Base-by-base conservation (phyloP, 345 rosid genomes). In the Nasturtium officinale region DNA sequence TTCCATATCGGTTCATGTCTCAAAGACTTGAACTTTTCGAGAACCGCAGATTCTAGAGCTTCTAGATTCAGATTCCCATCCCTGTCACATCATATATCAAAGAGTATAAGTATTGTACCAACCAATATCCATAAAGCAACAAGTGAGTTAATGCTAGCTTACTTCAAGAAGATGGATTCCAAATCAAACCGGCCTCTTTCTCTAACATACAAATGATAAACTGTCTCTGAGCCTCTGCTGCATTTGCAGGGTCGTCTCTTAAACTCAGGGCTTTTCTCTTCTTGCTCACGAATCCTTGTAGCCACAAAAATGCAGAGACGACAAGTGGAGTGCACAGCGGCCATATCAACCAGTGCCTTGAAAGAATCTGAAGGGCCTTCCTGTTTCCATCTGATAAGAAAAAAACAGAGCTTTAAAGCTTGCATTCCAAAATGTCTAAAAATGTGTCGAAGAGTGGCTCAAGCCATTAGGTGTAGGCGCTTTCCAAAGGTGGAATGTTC, bases 291-390 rank as follows among this genome's bases (percentile, higher is more conserved):
- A 71, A 87, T 84, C 56, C 29, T 65, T 9, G 98, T 91, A 52
- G 96, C 98, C 64, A 94, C 75, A 72, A 89, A 88, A 78, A 91
- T 86, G 82, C 96, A 94, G 68, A 91, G 91, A 9, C 96, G 96
- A 66, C 98, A 94, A 21, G 98, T 87, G 32, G 96, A 94, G 56
- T 91, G 97, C 51, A 91, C 97, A 3, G 90, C 93, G 30, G 97
- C 89, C 98, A 91, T 94, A 80, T 94, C 97, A 73, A 94, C 84
- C 23, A 94, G 90, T 68, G 97, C 97, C 84, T 89, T 91, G 81
- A 91, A 94, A 71, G 90, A 84, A 79, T 91, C 96, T 10, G 91
- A 86, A 26, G 96, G 96, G 15, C 98, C 96, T 64, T 91, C 87
- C 2, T 85, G 84, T 79, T 94, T 94, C 98, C 98, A 94, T 83